Evolutionary conservation across 164 flowering plant species (phyloP).

Genomic region (Houttuynia cordata): DNA sequence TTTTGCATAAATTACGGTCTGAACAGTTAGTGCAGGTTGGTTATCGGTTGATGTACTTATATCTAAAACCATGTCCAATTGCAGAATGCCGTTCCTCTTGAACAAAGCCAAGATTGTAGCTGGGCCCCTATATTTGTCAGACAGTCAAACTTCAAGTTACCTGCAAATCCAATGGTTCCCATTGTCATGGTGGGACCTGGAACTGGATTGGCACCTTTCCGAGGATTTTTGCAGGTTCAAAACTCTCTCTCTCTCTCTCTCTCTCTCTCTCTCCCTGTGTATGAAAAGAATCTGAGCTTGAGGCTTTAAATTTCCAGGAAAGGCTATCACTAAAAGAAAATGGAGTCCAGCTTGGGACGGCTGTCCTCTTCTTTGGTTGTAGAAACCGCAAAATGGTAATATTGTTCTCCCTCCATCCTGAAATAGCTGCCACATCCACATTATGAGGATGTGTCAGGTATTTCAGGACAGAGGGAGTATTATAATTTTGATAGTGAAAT

Average conservation of each 20-base stretch:
- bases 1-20: too few relatives aligned
- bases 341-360: slow-evolving; percentile 64
- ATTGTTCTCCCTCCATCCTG: too few relatives aligned
- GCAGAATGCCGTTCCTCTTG: slow-evolving; percentile 58
- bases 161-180: slow-evolving; percentile 50
- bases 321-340: slow-evolving; percentile 53
- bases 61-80: too few relatives aligned
- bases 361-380: slow-evolving; percentile 77
- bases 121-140: slow-evolving; percentile 77
- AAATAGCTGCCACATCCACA: too few relatives aligned
- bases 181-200: slow-evolving; percentile 87
- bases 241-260: slow-evolving; percentile 58
- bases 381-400: slow-evolving; percentile 72
- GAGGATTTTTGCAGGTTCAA: slow-evolving; percentile 85
- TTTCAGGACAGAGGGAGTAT: too few relatives aligned
- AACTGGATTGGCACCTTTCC: slow-evolving; percentile 86
- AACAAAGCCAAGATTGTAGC: slow-evolving; percentile 50
- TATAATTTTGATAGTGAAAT: neutral
- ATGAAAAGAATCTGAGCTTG: neutral
- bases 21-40: too few relatives aligned
- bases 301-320: slow-evolving; percentile 45
- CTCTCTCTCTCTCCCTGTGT: too few relatives aligned
- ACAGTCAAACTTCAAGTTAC: slow-evolving; percentile 70
- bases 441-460: too few relatives aligned
- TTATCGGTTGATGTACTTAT: too few relatives aligned